Evolutionary conservation across 108 stramenopile species (phyloP), one percentile per base, ranked within the genome.

Genomic region (Nitzschia sp.): DNA sequence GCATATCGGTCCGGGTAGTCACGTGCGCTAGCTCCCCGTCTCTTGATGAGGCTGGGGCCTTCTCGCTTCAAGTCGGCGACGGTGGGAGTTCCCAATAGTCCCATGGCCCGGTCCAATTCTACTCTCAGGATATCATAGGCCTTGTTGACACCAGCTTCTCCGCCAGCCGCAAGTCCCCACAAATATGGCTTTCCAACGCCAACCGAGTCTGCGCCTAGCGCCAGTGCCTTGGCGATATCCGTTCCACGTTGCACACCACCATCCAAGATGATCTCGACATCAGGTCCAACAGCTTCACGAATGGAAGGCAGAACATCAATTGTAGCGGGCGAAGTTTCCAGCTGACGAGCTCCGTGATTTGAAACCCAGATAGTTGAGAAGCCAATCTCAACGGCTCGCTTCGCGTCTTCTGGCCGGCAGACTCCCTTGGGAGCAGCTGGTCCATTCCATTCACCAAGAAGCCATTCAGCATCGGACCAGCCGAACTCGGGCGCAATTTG

Each of bases 241-340:
- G 96, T 96, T 32, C 98, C 98, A 60, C 97, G 92, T 76, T 92
- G 92, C n/a, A 99, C 90, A 70, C 98, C 98, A 47, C 98, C 97
- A 72, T 99, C 98, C 70, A 97, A 66, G 68, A 97, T 98, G 38
- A 99, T 94, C 79, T 97, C 96, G 38, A 89, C 94, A 75, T 86
- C 93, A 32, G 88, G 88, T 28, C 93, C 98, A 17, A 97, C 98
- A 15, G 90, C 91, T 72, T 86, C 94, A 46, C 97, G 92, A 58
- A 95, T 95, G 32, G 93, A 93, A 2, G 98, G 98, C 5, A 99
- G 78, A 1, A 96, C 93, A 70, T 98, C 96, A 71, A 97, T 96
- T 26, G 97, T 97, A 8, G 98, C 95, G 0, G 96, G 94, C 9
- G 86, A 86, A 28, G 96, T 97, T 62, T 99, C 98, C 25, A 99